A percentile compares a stretch with the other conserved stretches of the same genome.
These are phyloP conservation scores for Carnegiea gigantea DNA, from an alignment of 179 eudicot genomes.

Conservation along the genomic window DNA sequence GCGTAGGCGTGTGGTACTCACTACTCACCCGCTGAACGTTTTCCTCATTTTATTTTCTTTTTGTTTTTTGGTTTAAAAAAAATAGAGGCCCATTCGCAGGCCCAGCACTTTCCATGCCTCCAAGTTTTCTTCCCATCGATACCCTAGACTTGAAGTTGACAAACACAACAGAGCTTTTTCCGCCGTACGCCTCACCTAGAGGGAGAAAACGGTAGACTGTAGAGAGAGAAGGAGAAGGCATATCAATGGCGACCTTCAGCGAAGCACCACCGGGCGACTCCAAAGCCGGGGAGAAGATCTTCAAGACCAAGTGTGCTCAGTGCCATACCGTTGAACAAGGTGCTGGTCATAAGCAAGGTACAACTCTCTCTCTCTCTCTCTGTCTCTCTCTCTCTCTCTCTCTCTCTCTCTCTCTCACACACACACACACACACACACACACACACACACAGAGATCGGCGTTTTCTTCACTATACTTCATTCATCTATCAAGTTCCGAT, in stretches of 20 bases:
- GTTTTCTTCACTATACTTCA: neutral
- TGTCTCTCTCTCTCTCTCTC: too few relatives aligned
- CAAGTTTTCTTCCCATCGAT: neutral
- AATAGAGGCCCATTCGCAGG: neutral
- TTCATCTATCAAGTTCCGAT: neutral
- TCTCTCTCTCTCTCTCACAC: too few relatives aligned
- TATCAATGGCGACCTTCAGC: slow-evolving; percentile 63
- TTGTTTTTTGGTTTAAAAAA: neutral
- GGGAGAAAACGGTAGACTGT: too few relatives aligned
- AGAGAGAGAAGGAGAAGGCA: slow-evolving; percentile 12
- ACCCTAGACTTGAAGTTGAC: slow-evolving; percentile 1
- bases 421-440: too few relatives aligned
- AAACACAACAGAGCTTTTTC: neutral
- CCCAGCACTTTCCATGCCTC: neutral
- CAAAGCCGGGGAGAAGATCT: slow-evolving; percentile 74
- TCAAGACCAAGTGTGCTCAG: slow-evolving; percentile 84
- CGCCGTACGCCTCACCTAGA: neutral
- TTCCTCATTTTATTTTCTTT: neutral
- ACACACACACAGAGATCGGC: too few relatives aligned
- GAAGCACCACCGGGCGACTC: slow-evolving; percentile 71
- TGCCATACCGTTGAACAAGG: slow-evolving; percentile 86
- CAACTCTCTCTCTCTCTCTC: neutral
- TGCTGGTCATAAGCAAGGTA: slow-evolving; percentile 88
- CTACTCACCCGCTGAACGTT: neutral
- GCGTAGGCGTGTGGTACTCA: neutral